Evolutionary conservation across 2,329 filamentous ascomycete genomes (phyloP).

Genomic region (Diaporthe aspalathi): DNA sequence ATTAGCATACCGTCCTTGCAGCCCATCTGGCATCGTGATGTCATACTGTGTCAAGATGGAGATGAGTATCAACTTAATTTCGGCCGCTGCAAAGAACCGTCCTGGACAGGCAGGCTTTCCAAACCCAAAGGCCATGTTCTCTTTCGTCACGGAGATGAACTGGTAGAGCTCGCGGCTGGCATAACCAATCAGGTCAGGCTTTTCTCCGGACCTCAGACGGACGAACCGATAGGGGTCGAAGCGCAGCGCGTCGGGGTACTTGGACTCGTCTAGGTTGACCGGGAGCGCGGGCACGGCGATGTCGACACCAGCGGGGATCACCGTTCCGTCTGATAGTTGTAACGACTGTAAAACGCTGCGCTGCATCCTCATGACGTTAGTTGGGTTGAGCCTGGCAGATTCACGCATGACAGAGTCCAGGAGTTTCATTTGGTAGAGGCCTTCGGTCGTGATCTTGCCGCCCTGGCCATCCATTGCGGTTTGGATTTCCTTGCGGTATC

Average conservation of each 20-base stretch:
- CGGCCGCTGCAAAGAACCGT: slow-evolving; percentile 50
- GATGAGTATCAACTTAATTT: slow-evolving; percentile 51
- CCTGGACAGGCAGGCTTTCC: slow-evolving; percentile 54
- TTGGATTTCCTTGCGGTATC: slow-evolving; percentile 61
- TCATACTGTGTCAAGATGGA: slow-evolving; percentile 46
- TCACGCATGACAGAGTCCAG: slow-evolving; percentile 49
- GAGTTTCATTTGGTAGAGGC: slow-evolving; percentile 48
- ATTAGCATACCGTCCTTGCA: slow-evolving; percentile 43
- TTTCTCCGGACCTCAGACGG: slow-evolving; percentile 41
- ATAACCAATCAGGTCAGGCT: slow-evolving; percentile 39
- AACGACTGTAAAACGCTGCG: slow-evolving; percentile 63
- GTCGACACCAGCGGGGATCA: slow-evolving; percentile 56
- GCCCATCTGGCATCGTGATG: slow-evolving; percentile 43
- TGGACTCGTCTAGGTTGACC: slow-evolving; percentile 51
- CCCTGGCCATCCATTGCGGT: slow-evolving; percentile 50
- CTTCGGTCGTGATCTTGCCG: slow-evolving; percentile 42
- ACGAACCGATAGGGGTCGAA: slow-evolving; percentile 50
- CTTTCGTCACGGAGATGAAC: slow-evolving; percentile 51
- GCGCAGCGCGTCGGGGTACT: slow-evolving; percentile 52
- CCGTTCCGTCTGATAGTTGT: slow-evolving; percentile 64
- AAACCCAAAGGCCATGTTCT: slow-evolving; percentile 52
- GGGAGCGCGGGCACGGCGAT: slow-evolving; percentile 55
- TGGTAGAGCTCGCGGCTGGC: slow-evolving; percentile 52
- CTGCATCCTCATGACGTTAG: slow-evolving; percentile 54
- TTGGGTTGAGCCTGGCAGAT: slow-evolving; percentile 45